Percentiles rank a stretch among this genome's conserved stretches.
Evolutionary conservation across 306 rosid genomes (phyloP).

Genomic region (Rubus idaeus): DNA sequence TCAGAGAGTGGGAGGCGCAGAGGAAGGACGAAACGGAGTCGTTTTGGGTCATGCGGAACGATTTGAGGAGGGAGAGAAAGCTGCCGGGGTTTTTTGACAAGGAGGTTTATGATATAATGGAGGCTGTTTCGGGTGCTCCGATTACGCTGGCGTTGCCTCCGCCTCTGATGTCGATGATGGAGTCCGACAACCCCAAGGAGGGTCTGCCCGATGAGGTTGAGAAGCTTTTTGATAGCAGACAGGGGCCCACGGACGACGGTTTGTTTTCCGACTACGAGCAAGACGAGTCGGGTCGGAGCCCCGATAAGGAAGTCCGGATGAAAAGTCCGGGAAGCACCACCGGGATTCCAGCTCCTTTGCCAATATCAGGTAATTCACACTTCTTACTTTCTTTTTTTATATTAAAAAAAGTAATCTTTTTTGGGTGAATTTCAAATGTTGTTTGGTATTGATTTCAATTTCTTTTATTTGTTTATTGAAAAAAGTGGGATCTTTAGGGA

Average conservation of each 20-base stretch:
- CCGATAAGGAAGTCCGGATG: conserved; percentile 40
- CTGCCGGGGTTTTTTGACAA: conserved; percentile 84
- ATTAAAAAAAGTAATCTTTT: neutral
- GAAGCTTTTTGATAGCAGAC: conserved; percentile 58
- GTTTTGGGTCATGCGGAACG: conserved; percentile 96
- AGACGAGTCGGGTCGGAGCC: conserved; percentile 57
- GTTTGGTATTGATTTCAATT: neutral
- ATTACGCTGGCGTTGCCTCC: conserved; percentile 23
- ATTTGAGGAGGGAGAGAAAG: conserved; percentile 84
- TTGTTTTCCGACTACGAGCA: conserved; percentile 76
- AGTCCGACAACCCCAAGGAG: conserved; percentile 24
- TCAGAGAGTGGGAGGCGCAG: conserved; percentile 88
- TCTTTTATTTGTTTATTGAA: neutral
- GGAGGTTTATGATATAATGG: conserved; percentile 88
- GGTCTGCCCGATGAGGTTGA: conserved; percentile 27
- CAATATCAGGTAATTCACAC: conserved; percentile 59
- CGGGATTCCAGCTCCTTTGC: conserved; percentile 51
- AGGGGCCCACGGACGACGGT: conserved; percentile 65
- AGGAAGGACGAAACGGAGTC: conserved; percentile 78
- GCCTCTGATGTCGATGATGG: neutral
- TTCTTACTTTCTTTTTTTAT: neutral
- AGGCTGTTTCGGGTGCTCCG: conserved; percentile 48
- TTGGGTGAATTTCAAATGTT: neutral
- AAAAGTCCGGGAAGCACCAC: conserved; percentile 29
- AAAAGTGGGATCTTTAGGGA: neutral